phyloP scores from a whole-genome alignment of 2,329 filamentous ascomycete genomes.

The Clonostachys chloroleuca region DNA sequence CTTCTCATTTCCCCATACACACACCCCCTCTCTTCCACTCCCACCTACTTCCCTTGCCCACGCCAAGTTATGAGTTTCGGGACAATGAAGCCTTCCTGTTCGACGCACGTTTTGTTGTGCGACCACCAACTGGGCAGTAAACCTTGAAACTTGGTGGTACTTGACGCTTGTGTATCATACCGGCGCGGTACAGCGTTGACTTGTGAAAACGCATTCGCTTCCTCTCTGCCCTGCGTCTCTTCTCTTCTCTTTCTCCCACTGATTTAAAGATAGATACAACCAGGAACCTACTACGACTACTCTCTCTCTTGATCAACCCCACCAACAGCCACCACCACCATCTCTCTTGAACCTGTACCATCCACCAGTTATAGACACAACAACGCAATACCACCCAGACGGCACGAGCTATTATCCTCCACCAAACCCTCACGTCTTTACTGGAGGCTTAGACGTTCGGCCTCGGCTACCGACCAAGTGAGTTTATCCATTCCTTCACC shows the following conservation, averaged over 20 bases:
- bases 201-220: slow-evolving; percentile 17
- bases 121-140: slow-evolving; percentile 39
- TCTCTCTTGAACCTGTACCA: slow-evolving; percentile 48
- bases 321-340: slow-evolving; percentile 27
- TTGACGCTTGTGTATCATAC: slow-evolving; percentile 21
- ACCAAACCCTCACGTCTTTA: slow-evolving; percentile 35
- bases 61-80: neutral
- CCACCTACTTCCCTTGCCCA: neutral
- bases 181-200: slow-evolving; percentile 27
- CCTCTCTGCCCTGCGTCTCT: slow-evolving; percentile 2
- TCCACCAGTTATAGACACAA: slow-evolving; percentile 39
- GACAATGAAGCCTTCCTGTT: too few species aligned
- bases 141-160: slow-evolving; percentile 23
- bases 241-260: slow-evolving; percentile 10
- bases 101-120: slow-evolving; percentile 20
- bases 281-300: slow-evolving; percentile 48
- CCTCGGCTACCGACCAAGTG: slow-evolving; percentile 52
- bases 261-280: slow-evolving; percentile 41
- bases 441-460: slow-evolving; percentile 43
- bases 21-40: too few species aligned
- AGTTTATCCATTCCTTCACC: slow-evolving; percentile 17
- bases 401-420: slow-evolving; percentile 40
- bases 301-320: slow-evolving; percentile 48
- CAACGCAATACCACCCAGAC: slow-evolving; percentile 45
- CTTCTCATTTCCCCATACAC: too few species aligned